phyloP scores from a whole-genome alignment of 2,329 filamentous ascomycete species.

The Seiridium unicorne region DNA sequence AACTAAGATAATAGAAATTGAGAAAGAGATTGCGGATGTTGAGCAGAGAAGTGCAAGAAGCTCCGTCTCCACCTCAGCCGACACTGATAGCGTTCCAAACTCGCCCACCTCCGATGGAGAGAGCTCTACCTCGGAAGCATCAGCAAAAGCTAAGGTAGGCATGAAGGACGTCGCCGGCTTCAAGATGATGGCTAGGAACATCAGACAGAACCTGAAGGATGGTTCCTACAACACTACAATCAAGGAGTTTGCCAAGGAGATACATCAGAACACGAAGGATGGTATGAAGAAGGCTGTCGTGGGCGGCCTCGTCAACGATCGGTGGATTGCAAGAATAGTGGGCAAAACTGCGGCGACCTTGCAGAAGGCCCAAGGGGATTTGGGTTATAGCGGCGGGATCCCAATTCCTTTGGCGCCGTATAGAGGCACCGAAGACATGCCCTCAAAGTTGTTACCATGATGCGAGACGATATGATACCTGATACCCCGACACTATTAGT shows the following conservation, averaged over 20 bases:
- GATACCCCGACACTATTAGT: neutral
- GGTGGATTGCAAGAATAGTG: conserved; percentile 53
- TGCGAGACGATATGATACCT: neutral
- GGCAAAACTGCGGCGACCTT: conserved; percentile 32
- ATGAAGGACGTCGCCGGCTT: conserved; percentile 5
- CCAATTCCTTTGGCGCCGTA: conserved; percentile 2
- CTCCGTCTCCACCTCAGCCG: neutral
- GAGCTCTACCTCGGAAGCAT: neutral
- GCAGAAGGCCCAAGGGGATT: conserved; percentile 4
- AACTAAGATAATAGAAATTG: conserved; percentile 53
- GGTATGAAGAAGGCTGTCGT: conserved; percentile 45
- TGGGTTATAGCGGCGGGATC: conserved; percentile 4
- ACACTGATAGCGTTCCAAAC: neutral
- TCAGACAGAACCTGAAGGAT: conserved; percentile 24
- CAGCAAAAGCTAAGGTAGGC: conserved; percentile 3
- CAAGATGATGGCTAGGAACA: conserved; percentile 4
- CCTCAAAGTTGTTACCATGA: conserved; percentile 4
- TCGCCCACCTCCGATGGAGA: neutral
- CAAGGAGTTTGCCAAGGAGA: conserved; percentile 2
- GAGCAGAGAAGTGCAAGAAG: neutral
- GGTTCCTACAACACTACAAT: conserved; percentile 16
- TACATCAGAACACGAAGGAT: conserved; percentile 32
- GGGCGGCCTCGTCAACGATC: conserved; percentile 47
- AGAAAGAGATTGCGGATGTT: conserved; percentile 36
- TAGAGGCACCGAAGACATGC: neutral